A percentile compares a stretch with the other conserved stretches of the same genome.
Evolutionary conservation across 1,284 basidiomycete genomes (phyloP).

Genomic region (Pterulicium gracile): DNA sequence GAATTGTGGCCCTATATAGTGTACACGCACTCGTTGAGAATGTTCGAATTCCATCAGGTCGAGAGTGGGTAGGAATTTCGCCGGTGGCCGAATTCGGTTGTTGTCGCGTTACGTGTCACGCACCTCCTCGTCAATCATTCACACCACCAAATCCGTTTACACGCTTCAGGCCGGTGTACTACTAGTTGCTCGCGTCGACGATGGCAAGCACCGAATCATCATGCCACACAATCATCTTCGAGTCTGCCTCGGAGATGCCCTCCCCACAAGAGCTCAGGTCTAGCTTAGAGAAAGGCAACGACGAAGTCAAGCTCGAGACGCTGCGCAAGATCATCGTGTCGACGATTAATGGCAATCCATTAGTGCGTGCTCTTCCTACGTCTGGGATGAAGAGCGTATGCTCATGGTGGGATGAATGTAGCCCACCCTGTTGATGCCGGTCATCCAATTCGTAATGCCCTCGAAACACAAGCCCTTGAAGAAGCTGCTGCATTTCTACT

Average conservation of each 20-base stretch:
- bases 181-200: constrained; percentile 4
- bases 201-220: constrained; percentile 37
- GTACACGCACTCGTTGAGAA: no score
- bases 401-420: constrained; percentile 22
- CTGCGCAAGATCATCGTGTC: constrained; percentile 92
- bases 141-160: no score
- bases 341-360: constrained; percentile 91
- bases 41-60: no score
- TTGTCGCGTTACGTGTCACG: no score
- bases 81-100: no score
- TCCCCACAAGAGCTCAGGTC: constrained; percentile 78
- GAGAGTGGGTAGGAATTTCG: no score
- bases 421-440: constrained; percentile 91
- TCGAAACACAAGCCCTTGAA: constrained; percentile 95
- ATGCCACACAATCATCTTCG: constrained; percentile 81
- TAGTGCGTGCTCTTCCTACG: constrained; percentile 35
- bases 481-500: constrained; percentile 98
- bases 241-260: constrained; percentile 71
- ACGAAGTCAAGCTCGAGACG: constrained; percentile 96
- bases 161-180: neutral
- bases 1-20: no score
- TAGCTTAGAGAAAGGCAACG: constrained; percentile 90
- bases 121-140: no score
- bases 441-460: constrained; percentile 97
- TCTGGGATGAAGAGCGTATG: constrained; percentile 6